Percentiles rank a stretch among this genome's conserved stretches.
Evolutionary conservation across 2,329 filamentous ascomycete species (phyloP).

Genomic region (Beauveria sp.): DNA sequence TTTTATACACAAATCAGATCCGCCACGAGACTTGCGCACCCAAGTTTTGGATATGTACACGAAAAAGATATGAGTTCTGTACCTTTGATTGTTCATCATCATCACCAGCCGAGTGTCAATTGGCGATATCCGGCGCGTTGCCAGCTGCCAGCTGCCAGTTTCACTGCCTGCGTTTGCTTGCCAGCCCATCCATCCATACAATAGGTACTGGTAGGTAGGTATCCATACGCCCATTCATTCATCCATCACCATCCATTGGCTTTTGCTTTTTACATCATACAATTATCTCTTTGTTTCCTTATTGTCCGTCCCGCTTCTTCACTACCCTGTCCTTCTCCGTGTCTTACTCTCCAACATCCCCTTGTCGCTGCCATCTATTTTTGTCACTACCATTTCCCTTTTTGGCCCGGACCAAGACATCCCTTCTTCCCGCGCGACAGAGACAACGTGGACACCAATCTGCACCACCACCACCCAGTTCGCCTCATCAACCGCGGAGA

Average conservation of each 20-base stretch:
- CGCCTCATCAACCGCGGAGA: no score
- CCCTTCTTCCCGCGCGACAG: not conserved
- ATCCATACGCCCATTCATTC: not conserved
- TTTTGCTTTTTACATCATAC: conserved; percentile 5
- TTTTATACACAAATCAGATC: no score
- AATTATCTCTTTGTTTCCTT: not conserved
- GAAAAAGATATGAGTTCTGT: no score
- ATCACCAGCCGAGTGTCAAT: not conserved
- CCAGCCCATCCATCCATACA: not conserved
- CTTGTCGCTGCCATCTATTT: conserved; percentile 3
- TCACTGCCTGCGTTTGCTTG: not conserved
- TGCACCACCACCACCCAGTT: not conserved
- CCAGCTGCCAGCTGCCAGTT: not conserved
- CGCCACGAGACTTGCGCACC: no score
- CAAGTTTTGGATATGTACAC: no score
- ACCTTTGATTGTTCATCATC: not conserved
- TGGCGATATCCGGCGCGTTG: not conserved
- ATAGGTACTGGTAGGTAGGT: no score
- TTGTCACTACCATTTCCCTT: conserved; percentile 1
- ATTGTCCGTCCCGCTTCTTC: not conserved
- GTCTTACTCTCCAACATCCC: conserved; percentile 6
- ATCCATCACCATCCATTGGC: not conserved
- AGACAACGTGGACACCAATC: not conserved
- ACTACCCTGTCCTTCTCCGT: not conserved
- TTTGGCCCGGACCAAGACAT: not conserved